Percentiles rank a stretch among this genome's conserved stretches.
These are phyloP conservation scores for Fusarium dlaminii DNA, from an alignment of 2,329 filamentous ascomycete genomes.

Conservation along the genomic window DNA sequence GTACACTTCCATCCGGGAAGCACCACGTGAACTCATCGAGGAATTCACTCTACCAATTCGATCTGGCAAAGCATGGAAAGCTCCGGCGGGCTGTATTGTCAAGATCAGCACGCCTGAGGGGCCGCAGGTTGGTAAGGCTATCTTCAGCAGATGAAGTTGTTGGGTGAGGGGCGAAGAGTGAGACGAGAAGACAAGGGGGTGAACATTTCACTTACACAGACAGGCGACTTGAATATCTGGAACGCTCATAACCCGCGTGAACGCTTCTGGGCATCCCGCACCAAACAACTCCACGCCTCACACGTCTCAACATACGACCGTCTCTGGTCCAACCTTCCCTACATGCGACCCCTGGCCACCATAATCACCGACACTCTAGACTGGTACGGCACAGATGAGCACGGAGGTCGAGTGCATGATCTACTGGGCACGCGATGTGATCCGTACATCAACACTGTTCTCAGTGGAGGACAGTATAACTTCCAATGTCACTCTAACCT, in stretches of 20 bases:
- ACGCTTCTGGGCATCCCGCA: constrained; percentile 83
- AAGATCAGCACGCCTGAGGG: constrained; percentile 80
- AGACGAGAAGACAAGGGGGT: not conserved
- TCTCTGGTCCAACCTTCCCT: constrained; percentile 81
- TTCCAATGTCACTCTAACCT: constrained; percentile 89
- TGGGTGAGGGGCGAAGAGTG: not conserved
- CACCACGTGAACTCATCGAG: constrained; percentile 53
- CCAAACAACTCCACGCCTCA: constrained; percentile 79
- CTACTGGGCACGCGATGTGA: constrained; percentile 85
- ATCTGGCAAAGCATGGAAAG: constrained; percentile 77
- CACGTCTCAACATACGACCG: constrained; percentile 78
- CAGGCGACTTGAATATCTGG: constrained; percentile 85
- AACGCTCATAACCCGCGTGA: constrained; percentile 80
- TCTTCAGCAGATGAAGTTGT: not conserved
- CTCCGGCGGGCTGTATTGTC: constrained; percentile 73
- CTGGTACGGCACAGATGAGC: constrained; percentile 67
- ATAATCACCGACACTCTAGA: constrained; percentile 74
- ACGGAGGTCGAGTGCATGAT: constrained; percentile 78
- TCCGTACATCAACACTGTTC: constrained; percentile 81
- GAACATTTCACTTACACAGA: not conserved
- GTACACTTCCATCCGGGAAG: constrained; percentile 70
- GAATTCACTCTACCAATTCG: constrained; percentile 76
- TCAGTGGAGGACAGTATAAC: constrained; percentile 77
- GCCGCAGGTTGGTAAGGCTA: constrained; percentile 71
- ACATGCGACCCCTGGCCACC: constrained; percentile 77